phyloP scores from a whole-genome alignment of 148 eudicot genomes.

The Chenopodium suecicum region DNA sequence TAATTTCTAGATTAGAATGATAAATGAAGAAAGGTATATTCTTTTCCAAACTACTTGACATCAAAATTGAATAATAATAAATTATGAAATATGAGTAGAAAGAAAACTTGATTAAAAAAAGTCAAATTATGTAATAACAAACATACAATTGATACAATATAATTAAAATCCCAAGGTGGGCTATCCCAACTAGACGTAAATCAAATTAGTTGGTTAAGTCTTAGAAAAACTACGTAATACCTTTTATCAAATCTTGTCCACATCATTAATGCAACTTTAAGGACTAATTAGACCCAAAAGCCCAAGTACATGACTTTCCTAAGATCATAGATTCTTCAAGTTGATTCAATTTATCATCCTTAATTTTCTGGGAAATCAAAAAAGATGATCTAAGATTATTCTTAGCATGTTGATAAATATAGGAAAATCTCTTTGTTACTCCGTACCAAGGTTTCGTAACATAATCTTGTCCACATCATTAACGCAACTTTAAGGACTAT shows the following conservation, averaged over 20 bases:
- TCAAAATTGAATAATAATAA: not conserved
- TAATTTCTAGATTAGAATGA: not conserved
- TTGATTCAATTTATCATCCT: slow-evolving; percentile 7
- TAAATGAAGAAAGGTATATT: not conserved
- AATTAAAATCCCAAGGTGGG: too few species aligned
- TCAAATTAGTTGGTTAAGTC: too few species aligned
- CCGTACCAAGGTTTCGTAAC: too few species aligned
- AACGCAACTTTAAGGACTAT: not conserved
- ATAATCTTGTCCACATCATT: not conserved
- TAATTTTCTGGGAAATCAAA: not conserved
- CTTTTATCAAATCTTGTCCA: not conserved
- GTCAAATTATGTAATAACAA: not conserved
- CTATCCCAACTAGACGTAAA: too few species aligned
- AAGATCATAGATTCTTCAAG: slow-evolving; percentile 13
- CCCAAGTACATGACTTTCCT: slow-evolving; percentile 30
- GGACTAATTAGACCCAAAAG: slow-evolving; percentile 25
- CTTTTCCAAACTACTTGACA: not conserved
- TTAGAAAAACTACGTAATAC: too few species aligned
- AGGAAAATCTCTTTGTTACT: too few species aligned
- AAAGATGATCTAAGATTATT: slow-evolving; percentile 4
- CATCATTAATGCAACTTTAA: not conserved
- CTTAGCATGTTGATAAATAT: slow-evolving; percentile 16
- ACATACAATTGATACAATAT: not conserved
- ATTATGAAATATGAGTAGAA: too few species aligned
- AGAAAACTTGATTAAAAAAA: not conserved